Base-by-base conservation (phyloP, 805 yeast species). In the Kluyveromyces wickerhamii region DNA sequence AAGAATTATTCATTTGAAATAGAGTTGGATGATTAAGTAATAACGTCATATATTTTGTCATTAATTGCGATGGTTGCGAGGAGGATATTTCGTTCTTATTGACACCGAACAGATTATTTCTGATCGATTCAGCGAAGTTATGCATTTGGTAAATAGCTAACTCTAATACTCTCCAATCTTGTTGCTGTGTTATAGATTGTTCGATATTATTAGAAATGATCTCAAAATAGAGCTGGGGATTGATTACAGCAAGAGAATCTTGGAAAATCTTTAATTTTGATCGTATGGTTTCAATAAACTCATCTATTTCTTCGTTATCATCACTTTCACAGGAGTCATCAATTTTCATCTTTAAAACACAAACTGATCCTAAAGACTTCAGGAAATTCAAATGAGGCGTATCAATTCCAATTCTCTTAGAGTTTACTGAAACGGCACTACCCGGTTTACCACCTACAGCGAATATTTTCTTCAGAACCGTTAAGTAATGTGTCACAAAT, bases 61-160 rank as follows among this genome's bases (percentile, higher is more conserved):
- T 48, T 10, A 79, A 65, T 34, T 65, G 57, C 44, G 72, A 74
- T 4, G 89, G 85, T 52, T 78, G 72, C 2, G 87, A 75, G 18
- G 72, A 72, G 37, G 68, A 66, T 21, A 86, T 68, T 57, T 78
- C 79, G 14, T 65, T 67, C 52, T 84, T 78, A 27, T 80, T 79
- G 26, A 82, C 51, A 47, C 77, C 77, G 58, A 86, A 73, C n/a
- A 79, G 57, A 45, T 85, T 85, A 48, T 78, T 82, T 56, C 85
- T 75, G 38, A 88, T 65, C 37, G 83, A 72, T 41, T 89, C 97
- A 33, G 87, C 77, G 44, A 79, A 77, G 44, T 78, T 80, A 35
- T 76, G 72, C 51, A 92, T 69, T 59, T 88, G 94, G 54, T 69
- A 87, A 34, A 92, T 64, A 3, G 95, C 96, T 43, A 92, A 67